Conservation (phyloP, 352 stramenopile species). For the Globisporangium viniferum region DNA sequence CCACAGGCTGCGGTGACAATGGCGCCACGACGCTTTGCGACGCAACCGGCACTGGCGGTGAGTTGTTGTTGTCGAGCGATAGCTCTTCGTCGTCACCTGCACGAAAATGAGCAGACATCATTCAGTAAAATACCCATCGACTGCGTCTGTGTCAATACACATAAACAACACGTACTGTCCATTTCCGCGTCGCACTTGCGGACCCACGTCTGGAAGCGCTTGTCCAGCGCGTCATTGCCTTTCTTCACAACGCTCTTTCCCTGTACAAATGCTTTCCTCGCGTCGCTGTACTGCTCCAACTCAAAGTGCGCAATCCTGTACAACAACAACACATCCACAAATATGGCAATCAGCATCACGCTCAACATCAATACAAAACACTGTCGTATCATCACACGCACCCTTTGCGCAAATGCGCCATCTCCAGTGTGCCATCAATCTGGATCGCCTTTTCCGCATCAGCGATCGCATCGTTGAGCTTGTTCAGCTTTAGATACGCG, state of each 20-base stretch:
- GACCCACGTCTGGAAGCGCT: slow-evolving; percentile 82
- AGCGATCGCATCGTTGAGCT: slow-evolving; percentile 42
- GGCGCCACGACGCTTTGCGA: neutral
- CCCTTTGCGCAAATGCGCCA: slow-evolving; percentile 75
- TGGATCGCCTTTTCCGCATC: slow-evolving; percentile 52
- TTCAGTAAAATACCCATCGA: neutral
- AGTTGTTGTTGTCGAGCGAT: slow-evolving; percentile 4
- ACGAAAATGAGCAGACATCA: neutral
- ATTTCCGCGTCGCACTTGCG: slow-evolving; percentile 86
- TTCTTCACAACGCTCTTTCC: slow-evolving; percentile 39
- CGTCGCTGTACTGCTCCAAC: slow-evolving; percentile 61
- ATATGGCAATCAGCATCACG: neutral
- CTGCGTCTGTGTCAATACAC: neutral
- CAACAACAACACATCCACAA: neutral
- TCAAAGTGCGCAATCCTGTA: slow-evolving; percentile 78
- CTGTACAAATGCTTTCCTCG: slow-evolving; percentile 57
- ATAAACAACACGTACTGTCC: slow-evolving; percentile 41
- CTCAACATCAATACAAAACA: neutral
- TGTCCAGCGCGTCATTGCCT: slow-evolving; percentile 32
- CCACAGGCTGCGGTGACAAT: neutral
- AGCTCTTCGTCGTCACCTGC: slow-evolving; percentile 12
- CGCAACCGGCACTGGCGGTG: neutral
- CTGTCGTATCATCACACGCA: slow-evolving; percentile 19
- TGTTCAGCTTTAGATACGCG: slow-evolving; percentile 65
- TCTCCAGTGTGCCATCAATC: slow-evolving; percentile 43